Conservation (phyloP, 176 grass and related monocot genomes). For the Areca catechu region DNA sequence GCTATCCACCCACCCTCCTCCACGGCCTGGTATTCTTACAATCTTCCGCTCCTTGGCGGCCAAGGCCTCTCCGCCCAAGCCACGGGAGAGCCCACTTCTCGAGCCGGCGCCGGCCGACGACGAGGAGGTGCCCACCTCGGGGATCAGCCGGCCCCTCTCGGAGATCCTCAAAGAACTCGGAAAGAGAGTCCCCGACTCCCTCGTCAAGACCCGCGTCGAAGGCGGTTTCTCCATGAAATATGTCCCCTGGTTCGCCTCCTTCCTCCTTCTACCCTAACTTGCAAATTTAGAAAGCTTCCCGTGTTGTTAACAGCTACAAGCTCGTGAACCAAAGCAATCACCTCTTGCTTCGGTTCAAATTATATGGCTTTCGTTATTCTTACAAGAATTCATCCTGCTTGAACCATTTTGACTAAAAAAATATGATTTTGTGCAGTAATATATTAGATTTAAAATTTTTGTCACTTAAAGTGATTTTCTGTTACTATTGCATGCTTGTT, state of each 20-base stretch:
- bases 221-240: constrained; percentile 59
- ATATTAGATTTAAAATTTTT: too few relatives aligned
- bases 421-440: too few relatives aligned
- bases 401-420: too few relatives aligned
- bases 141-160: constrained; percentile 71
- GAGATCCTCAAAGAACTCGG: constrained; percentile 65
- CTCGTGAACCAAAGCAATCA: too few relatives aligned
- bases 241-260: constrained; percentile 51
- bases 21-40: background rate
- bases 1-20: background rate
- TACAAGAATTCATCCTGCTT: too few relatives aligned
- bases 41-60: constrained; percentile 18
- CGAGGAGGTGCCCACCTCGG: constrained; percentile 48
- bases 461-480: too few relatives aligned
- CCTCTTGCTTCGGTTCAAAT: too few relatives aligned
- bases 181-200: constrained; percentile 71
- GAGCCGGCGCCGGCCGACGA: constrained; percentile 23
- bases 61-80: constrained; percentile 41
- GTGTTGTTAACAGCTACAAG: too few relatives aligned
- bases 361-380: too few relatives aligned
- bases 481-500: too few relatives aligned
- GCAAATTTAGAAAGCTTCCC: too few relatives aligned
- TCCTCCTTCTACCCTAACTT: too few relatives aligned
- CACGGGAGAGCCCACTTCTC: constrained; percentile 14
- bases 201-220: constrained; percentile 61